These are phyloP conservation scores for Ramaria sp. DNA, from an alignment of 768 basidiomycete species.

Conservation along the genomic window DNA sequence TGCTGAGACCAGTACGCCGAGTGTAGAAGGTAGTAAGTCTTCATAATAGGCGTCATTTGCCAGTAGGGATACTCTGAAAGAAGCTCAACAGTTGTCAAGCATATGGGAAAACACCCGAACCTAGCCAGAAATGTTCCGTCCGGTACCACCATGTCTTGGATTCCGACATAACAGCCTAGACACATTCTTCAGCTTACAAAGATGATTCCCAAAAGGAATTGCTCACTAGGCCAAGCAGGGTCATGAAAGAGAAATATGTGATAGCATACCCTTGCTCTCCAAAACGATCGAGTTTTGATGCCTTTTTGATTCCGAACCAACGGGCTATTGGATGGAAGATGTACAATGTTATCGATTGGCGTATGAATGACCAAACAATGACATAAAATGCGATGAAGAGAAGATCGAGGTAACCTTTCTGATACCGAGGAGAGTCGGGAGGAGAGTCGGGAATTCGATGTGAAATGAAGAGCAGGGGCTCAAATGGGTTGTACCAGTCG, in stretches of 20 bases:
- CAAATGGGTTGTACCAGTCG: constrained; percentile 60
- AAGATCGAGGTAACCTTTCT: constrained; percentile 66
- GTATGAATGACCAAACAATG: constrained; percentile 80
- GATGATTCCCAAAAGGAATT: not conserved
- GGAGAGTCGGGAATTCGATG: constrained; percentile 43
- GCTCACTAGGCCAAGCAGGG: constrained; percentile 72
- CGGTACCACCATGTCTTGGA: constrained; percentile 66
- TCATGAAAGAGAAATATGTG: constrained; percentile 65
- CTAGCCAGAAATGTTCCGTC: constrained; percentile 78
- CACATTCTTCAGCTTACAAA: not conserved
- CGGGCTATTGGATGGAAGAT: constrained; percentile 58
- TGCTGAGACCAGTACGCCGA: constrained; percentile 93
- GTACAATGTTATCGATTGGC: constrained; percentile 62
- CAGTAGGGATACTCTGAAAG: constrained; percentile 74
- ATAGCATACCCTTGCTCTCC: constrained; percentile 87
- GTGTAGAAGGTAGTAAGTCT: constrained; percentile 91
- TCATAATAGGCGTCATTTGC: constrained; percentile 77
- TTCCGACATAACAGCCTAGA: constrained; percentile 1
- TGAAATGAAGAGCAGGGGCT: constrained; percentile 60
- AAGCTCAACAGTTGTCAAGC: not conserved
- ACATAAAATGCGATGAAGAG: constrained; percentile 75
- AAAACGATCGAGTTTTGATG: constrained; percentile 68
- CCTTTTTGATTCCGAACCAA: constrained; percentile 57
- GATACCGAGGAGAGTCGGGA: constrained; percentile 48
- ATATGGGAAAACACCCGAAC: constrained; percentile 25